Evolutionary conservation across 1,139 yeast species (phyloP), one percentile per base, ranked within the genome.

Genomic region (Yamadazyma siamensis): DNA sequence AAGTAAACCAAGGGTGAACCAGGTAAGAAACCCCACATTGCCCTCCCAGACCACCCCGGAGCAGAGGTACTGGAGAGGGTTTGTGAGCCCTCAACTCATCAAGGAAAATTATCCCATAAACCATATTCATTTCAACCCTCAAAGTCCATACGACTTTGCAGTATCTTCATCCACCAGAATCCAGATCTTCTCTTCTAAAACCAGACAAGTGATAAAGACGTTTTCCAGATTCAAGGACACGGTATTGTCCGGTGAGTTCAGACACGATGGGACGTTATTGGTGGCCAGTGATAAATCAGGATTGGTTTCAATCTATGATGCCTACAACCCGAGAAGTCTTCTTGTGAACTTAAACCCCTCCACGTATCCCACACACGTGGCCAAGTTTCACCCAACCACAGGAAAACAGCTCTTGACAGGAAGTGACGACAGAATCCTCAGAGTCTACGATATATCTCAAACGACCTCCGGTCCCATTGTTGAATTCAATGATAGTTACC

Each of bases 271-370:
- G 31, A 80, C 81, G 51, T 67, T 87, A 26, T 57, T 87, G 13
- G 91, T 82, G 13, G 95, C 95, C 4, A 86, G 94, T 43, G 95
- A 87, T 63, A 94, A 89, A 7, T 75, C 91, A 2, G 98, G 96
- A 9, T 54, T 83, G 34, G 89, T 87, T 9, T 89, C 87, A 42
- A 76, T 86, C 11, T 86, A 81, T 53, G 95, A 87, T 53, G 80
- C 95, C 26, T 66, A 75, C 41, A 80, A 77, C 42, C 89, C 95
- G 20, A 71, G 95, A 46, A 79, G 86, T 15, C 67, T 88, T 25
- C 66, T 91, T 35, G 86, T 89, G 25, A 80, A 94, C 21, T 66
- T 91, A 28, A 75, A 75, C 35, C 95, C 96, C 3, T 80, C 94
- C 1, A 64, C 80, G 13, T 88, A 86, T 56, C 89, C 97, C 8